These are phyloP conservation scores for Apiotrichum sp. DNA, from an alignment of 1,284 basidiomycete genomes.

Conservation along the genomic window DNA sequence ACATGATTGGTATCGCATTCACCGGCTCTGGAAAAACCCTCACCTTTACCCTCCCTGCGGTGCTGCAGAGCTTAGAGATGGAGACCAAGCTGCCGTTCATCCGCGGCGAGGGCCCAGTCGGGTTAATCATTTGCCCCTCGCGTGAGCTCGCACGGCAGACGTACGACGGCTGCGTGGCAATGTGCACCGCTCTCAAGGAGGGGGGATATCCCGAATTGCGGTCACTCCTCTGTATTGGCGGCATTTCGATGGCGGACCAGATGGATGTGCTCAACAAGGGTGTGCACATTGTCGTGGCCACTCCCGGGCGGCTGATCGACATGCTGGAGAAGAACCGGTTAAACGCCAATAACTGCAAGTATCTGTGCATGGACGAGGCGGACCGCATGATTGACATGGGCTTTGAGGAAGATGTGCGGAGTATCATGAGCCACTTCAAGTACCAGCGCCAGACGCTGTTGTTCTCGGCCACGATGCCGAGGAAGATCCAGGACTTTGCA, in stretches of 20 bases:
- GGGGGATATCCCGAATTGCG: slow-evolving; percentile 81
- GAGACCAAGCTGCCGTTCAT: slow-evolving; percentile 82
- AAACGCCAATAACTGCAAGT: slow-evolving; percentile 86
- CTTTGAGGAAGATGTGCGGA: slow-evolving; percentile 96
- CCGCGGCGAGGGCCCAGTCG: slow-evolving; percentile 91
- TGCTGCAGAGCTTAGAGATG: slow-evolving; percentile 91
- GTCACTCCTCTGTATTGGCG: slow-evolving; percentile 88
- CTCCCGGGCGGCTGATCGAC: slow-evolving; percentile 54
- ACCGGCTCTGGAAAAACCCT: slow-evolving; percentile 90
- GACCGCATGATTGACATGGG: slow-evolving; percentile 99
- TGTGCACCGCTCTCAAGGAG: slow-evolving; percentile 74
- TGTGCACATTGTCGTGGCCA: slow-evolving; percentile 70
- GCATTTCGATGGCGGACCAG: slow-evolving; percentile 96
- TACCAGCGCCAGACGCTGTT: slow-evolving; percentile 93
- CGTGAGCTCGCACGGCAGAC: slow-evolving; percentile 92
- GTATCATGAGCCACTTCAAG: slow-evolving; percentile 99
- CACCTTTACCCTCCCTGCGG: slow-evolving; percentile 85
- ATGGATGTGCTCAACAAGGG: slow-evolving; percentile 81
- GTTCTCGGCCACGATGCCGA: slow-evolving; percentile 98
- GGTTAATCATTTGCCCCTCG: slow-evolving; percentile 90
- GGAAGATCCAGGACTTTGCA: slow-evolving; percentile 98
- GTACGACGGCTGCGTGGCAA: slow-evolving; percentile 83
- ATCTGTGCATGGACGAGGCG: slow-evolving; percentile 96
- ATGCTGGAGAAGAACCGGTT: slow-evolving; percentile 80
- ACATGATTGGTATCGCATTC: slow-evolving; percentile 93